A percentile compares a stretch with the other conserved stretches of the same genome.
Conservation (phyloP, 345 rosid genomes). For the Citrus unshiu region DNA sequence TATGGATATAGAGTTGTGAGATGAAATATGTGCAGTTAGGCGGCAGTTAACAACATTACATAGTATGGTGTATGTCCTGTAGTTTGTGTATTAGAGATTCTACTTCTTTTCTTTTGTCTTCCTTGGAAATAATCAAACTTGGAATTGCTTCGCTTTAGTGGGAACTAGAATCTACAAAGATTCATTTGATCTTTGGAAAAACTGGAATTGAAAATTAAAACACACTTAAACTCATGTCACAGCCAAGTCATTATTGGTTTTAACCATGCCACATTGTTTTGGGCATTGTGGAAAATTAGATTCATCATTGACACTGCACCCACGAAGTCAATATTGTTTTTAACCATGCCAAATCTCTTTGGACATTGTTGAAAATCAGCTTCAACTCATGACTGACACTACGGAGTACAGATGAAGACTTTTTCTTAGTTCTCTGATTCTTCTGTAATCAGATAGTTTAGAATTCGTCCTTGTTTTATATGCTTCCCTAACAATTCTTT, state of each 20-base stretch:
- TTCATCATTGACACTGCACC: background rate
- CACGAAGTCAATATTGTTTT: too few relatives aligned
- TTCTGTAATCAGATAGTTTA: background rate
- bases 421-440: background rate
- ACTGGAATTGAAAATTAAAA: background rate
- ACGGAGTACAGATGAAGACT: background rate
- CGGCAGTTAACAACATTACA: background rate
- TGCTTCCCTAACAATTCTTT: background rate
- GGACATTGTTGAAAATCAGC: too few relatives aligned
- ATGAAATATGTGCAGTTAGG: background rate
- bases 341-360: background rate
- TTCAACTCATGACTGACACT: background rate
- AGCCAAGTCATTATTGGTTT: background rate
- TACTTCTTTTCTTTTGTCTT: background rate
- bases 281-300: background rate
- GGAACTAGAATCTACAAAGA: background rate
- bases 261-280: too few relatives aligned
- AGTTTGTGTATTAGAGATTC: background rate
- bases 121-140: background rate
- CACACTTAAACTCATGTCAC: background rate
- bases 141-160: background rate
- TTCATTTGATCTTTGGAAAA: background rate
- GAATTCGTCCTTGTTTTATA: background rate
- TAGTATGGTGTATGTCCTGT: background rate
- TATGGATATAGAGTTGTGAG: background rate